Evolutionary conservation across 2,329 filamentous ascomycete species (phyloP), one percentile per base, ranked within the genome.

Genomic region (Zelopaecilomyces penicillatus): DNA sequence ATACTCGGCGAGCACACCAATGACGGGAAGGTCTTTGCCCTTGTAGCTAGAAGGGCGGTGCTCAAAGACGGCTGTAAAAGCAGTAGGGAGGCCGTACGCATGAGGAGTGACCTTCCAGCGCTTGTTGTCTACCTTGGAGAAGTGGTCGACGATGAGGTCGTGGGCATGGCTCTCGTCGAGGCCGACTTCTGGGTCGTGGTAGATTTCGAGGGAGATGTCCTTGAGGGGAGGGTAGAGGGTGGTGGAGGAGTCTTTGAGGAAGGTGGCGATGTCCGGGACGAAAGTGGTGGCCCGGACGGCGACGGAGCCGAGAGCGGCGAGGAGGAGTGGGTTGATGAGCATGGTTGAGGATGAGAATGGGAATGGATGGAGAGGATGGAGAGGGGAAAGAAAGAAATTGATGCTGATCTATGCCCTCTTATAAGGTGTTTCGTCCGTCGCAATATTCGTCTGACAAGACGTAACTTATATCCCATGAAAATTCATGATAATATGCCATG

Each of bases 1-100:
- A n/a, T 49, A 52, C 43, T 52, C 50, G 11, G 49, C 49, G 9
- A 49, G 33, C 19, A 51, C 45, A 6, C 49, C 50, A 33, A 51
- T 47, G 4, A 42, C 44, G 11, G 49, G 47, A 4, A 51, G 31
- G 11, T 29, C 9, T 3, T 9, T 34, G 11, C 46, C 42, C 3
- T 28, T 33, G 32, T 43, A 47, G 19, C 41, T 43, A 2, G 19
- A 7, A 3, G 49, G 50, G 2, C 46, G 41, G 41, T 51, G 40
- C 33, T 47, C 44, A 26, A 47, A 52, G 6, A 46, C 41, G 31
- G 44, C 43, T 11, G 39, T 42, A 38, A 52, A 52, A 1, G 50
- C 42, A 3, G 50, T 52, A 10, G 43, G 41, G 26, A 52, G 39
- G 29, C 37, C 44, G 19, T 36, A 41, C 5, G 45, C 48, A 6